Conservation (phyloP, 2,329 filamentous ascomycete genomes). For the Dothideomycetes sp. region DNA sequence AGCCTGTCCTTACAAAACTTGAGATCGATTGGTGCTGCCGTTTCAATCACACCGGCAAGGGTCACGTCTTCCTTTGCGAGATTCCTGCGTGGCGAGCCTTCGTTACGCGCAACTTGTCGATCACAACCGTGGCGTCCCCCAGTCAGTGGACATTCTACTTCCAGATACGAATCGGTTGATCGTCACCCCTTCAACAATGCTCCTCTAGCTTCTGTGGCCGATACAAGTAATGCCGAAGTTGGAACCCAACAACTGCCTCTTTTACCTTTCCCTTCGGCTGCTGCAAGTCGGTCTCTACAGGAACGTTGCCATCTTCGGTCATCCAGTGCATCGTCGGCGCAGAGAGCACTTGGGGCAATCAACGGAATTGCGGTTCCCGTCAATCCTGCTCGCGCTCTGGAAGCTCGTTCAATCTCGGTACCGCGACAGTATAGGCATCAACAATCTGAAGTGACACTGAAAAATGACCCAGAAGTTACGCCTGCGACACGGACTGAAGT, state of each 20-base stretch:
- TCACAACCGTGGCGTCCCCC: slow-evolving; percentile 23
- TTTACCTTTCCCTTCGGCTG: too few relatives aligned
- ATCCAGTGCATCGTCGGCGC: slow-evolving; percentile 13
- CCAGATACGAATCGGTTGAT: slow-evolving; percentile 16
- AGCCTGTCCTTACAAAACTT: too few relatives aligned
- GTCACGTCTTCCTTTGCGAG: slow-evolving; percentile 2
- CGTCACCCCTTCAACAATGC: slow-evolving; percentile 21
- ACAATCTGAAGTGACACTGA: not conserved
- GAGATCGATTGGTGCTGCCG: not conserved
- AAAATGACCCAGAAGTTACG: slow-evolving; percentile 2
- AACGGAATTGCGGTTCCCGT: slow-evolving; percentile 19
- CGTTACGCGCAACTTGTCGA: not conserved
- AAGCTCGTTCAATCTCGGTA: slow-evolving; percentile 17
- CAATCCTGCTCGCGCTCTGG: slow-evolving; percentile 15
- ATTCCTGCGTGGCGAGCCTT: not conserved
- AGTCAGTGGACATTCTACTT: slow-evolving; percentile 23
- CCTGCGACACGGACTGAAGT: not conserved
- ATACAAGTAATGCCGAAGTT: too few relatives aligned
- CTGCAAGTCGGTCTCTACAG: not conserved
- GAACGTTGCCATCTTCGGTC: slow-evolving; percentile 3
- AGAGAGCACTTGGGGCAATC: slow-evolving; percentile 19
- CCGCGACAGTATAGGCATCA: not conserved
- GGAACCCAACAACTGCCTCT: too few relatives aligned
- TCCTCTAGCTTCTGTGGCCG: slow-evolving; percentile 6
- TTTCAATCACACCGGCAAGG: not conserved